Conservation (phyloP, 1,284 basidiomycete species). For the Ustilago bromivora region DNA sequence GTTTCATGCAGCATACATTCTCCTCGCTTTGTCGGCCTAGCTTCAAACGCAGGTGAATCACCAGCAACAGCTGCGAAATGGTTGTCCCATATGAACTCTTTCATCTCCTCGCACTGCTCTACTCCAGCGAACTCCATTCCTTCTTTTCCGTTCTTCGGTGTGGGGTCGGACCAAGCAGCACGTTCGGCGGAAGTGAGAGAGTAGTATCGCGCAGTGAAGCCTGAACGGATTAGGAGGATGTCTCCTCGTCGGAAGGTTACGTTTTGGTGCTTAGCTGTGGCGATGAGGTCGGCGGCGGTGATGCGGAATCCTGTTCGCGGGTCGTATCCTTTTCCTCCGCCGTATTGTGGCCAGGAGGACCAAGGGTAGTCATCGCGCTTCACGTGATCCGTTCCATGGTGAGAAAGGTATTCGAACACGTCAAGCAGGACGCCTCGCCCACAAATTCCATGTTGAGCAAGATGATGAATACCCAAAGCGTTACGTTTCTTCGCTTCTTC, state of each 20-base stretch:
- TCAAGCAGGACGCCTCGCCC: slow-evolving; percentile 79
- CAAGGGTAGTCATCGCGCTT: slow-evolving; percentile 21
- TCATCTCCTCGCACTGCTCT: slow-evolving; percentile 62
- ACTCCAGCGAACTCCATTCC: slow-evolving; percentile 55
- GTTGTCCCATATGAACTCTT: slow-evolving; percentile 75
- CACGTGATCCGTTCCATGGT: slow-evolving; percentile 30
- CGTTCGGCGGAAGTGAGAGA: slow-evolving; percentile 73
- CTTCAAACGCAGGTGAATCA: slow-evolving; percentile 80
- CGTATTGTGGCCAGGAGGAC: slow-evolving; percentile 30
- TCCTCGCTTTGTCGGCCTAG: slow-evolving; percentile 71
- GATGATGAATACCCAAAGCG: slow-evolving; percentile 52
- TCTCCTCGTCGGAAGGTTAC: slow-evolving; percentile 69
- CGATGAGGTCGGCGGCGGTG: slow-evolving; percentile 75
- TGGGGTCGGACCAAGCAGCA: slow-evolving; percentile 70
- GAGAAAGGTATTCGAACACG: slow-evolving; percentile 70
- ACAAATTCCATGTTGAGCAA: slow-evolving; percentile 79
- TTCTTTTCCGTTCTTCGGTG: slow-evolving; percentile 10
- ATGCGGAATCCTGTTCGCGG: slow-evolving; percentile 77
- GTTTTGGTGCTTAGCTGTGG: slow-evolving; percentile 76
- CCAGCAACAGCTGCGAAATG: slow-evolving; percentile 81
- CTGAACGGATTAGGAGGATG: slow-evolving; percentile 68
- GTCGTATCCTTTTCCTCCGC: slow-evolving; percentile 70
- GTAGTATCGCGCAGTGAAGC: slow-evolving; percentile 77
- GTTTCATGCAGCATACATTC: slow-evolving; percentile 54
- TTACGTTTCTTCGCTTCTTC: slow-evolving; percentile 30